These are phyloP conservation scores for Suillus paluster DNA, from an alignment of 768 basidiomycete genomes.

Conservation along the genomic window DNA sequence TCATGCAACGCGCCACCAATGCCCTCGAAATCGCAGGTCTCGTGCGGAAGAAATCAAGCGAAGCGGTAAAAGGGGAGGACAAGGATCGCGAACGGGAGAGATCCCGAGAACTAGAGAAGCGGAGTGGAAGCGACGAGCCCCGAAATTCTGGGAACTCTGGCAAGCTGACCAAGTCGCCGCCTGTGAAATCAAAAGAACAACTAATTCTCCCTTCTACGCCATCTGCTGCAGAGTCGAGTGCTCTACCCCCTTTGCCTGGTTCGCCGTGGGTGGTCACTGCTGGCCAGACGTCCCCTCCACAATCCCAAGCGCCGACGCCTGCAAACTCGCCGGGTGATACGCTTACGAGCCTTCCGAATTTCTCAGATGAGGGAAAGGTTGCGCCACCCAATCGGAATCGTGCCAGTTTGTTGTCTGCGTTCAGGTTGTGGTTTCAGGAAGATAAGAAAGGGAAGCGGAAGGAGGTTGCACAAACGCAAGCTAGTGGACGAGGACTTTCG, in stretches of 20 bases:
- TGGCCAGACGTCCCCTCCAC: conserved; percentile 41
- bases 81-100: conserved; percentile 44
- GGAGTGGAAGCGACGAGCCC: conserved; percentile 54
- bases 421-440: conserved; percentile 92
- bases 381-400: conserved; percentile 57
- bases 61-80: conserved; percentile 71
- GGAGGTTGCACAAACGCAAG: conserved; percentile 36
- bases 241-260: conserved; percentile 43
- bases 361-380: conserved; percentile 38
- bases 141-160: conserved; percentile 60
- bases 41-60: conserved; percentile 81
- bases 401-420: conserved; percentile 81
- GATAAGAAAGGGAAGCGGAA: conserved; percentile 88
- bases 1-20: conserved; percentile 95
- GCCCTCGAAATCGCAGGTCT: conserved; percentile 86
- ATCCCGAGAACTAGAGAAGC: conserved; percentile 48
- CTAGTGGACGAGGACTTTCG: conserved; percentile 24
- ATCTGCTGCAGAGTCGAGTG: conserved; percentile 36
- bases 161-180: conserved; percentile 74
- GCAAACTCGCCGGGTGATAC: conserved; percentile 58
- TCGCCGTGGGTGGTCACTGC: conserved; percentile 80
- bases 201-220: conserved; percentile 53
- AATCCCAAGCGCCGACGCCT: conserved; percentile 46
- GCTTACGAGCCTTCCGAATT: conserved; percentile 51
- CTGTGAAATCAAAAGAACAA: conserved; percentile 55